Evolutionary conservation across 2,329 filamentous ascomycete genomes (phyloP), one percentile per base, ranked within the genome.

Genomic region (Cryoendolithus antarcticus): DNA sequence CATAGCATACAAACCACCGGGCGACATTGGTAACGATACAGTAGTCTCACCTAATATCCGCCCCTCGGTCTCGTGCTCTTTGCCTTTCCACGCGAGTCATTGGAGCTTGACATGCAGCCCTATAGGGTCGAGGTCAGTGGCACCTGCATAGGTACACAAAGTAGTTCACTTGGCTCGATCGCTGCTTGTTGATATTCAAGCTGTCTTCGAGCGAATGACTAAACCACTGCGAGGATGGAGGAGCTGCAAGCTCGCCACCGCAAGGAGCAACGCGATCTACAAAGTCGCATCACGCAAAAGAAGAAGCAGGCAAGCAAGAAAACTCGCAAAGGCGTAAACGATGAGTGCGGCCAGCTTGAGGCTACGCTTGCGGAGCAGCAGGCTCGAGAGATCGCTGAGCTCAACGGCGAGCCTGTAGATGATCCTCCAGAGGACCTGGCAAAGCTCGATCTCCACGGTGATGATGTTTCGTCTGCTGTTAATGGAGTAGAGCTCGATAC

Each of bases 271-370:
- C 80, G 79, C 51, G 89, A 96, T 44, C 71, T 98, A 19, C 84
- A 93, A 60, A 74, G 77, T 37, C 79, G 81, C 43, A 78, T 93
- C 55, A 95, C 85, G 4, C 86, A 82, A 64, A 96, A 95, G 72
- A 98, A 95, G 71, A 96, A 95, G 69, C 81, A 83, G 50, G 88
- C 91, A 10, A 93, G 82, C 34, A 98, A 96, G 65, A 80, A 78
- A 61, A 77, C 75, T 6, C 69, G 75, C 36, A 77, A 70, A 48
- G 63, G 63, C 29, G 63, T 71, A 31, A 77, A 77, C 46, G 75
- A 79, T 48, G 75, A 80, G 53, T 79, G 75, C 55, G 73, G 74
- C 12, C 57, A 62, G 19, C 61, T 77, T 30, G 74, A 78, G 48
- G 57, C 60, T 30, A 71, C 76, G 42, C 58, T 77, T 32, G 67